These are phyloP conservation scores for Coccomyxa sp. DNA, from an alignment of 139 green algal genomes.

Conservation along the genomic window DNA sequence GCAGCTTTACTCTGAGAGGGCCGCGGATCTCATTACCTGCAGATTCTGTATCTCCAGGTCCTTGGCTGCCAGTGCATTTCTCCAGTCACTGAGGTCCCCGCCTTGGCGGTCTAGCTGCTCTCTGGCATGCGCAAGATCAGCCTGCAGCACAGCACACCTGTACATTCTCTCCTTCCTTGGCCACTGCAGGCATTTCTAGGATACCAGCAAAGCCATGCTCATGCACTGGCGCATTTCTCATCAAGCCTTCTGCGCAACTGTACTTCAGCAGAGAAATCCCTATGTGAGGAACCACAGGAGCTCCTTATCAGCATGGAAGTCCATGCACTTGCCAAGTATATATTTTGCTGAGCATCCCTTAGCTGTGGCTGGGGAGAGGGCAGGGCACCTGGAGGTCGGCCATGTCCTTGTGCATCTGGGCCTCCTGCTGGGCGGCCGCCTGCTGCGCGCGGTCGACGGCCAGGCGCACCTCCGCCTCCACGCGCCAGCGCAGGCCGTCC, in stretches of 20 bases:
- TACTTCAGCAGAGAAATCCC: no score
- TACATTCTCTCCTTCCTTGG: neutral
- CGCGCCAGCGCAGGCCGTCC: conserved; percentile 32
- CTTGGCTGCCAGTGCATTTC: conserved; percentile 29
- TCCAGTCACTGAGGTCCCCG: conserved; percentile 23
- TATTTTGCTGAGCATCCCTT: no score
- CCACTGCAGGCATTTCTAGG: no score
- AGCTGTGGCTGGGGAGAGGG: neutral
- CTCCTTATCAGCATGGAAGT: no score
- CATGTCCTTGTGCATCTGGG: neutral
- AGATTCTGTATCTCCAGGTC: conserved; percentile 50
- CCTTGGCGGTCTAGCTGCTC: conserved; percentile 13
- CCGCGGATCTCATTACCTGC: conserved; percentile 1
- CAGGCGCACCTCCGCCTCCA: conserved; percentile 27
- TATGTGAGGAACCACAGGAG: no score
- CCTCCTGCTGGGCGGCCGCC: neutral
- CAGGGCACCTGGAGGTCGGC: conserved; percentile 8
- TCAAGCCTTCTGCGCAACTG: no score
- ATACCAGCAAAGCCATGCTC: no score
- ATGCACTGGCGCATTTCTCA: no score
- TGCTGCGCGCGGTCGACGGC: neutral
- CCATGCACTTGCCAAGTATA: no score
- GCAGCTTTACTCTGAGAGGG: neutral
- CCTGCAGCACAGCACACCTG: neutral
- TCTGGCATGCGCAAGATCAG: conserved; percentile 4